A percentile compares a stretch with the other conserved stretches of the same genome.
Conservation (phyloP, 2,329 filamentous ascomycete genomes). For the Pestalotiopsis sp. region DNA sequence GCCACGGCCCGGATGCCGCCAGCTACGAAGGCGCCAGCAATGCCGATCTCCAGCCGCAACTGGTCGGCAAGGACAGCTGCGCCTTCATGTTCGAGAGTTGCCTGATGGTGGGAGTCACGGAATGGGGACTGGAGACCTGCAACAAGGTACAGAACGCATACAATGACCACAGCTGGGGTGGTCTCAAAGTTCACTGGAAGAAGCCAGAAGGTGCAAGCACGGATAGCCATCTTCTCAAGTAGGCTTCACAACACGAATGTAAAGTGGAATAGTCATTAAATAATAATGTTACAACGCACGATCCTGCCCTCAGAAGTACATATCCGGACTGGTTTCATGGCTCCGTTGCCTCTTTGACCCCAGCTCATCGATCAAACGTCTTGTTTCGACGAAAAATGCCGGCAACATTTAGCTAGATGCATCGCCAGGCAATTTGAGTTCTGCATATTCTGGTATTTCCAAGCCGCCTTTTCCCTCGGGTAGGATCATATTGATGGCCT, state of each 20-base stretch:
- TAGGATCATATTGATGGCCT: constrained; percentile 20
- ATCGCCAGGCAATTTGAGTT: constrained; percentile 21
- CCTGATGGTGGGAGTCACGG: constrained; percentile 72
- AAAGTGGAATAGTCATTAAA: not conserved
- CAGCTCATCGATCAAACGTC: not conserved
- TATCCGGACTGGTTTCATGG: not conserved
- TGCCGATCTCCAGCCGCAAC: constrained; percentile 62
- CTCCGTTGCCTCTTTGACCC: not conserved
- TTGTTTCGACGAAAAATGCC: not conserved
- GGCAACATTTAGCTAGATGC: not conserved
- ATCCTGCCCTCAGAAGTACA: not conserved
- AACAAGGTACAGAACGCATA: constrained; percentile 67
- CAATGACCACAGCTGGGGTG: constrained; percentile 80
- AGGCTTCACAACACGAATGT: constrained; percentile 9
- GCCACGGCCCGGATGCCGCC: constrained; percentile 54
- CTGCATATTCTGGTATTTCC: constrained; percentile 29
- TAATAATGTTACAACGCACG: not conserved
- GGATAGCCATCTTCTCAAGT: constrained; percentile 33
- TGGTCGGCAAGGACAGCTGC: constrained; percentile 64
- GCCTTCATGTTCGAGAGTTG: constrained; percentile 74
- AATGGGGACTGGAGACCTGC: constrained; percentile 68
- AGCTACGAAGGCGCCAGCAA: constrained; percentile 59
- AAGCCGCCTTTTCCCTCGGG: constrained; percentile 26
- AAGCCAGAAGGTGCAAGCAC: constrained; percentile 36
- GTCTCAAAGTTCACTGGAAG: constrained; percentile 65